phyloP scores from a whole-genome alignment of 768 basidiomycete species.

The Suillus subaureus region DNA sequence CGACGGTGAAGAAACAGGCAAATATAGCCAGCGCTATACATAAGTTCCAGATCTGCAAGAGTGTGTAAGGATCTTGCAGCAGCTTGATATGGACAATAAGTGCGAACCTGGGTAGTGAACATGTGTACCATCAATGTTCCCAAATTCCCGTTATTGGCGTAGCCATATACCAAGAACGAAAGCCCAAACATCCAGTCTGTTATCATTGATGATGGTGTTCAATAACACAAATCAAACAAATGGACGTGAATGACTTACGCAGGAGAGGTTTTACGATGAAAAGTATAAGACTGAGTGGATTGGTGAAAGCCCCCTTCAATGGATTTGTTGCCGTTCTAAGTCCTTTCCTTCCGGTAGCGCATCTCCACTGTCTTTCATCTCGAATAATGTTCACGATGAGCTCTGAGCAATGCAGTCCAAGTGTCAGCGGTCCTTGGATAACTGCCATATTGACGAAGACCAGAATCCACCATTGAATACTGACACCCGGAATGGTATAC shows the following conservation, averaged over 20 bases:
- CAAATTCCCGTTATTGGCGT: too few species aligned
- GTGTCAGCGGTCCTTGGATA: slow-evolving; percentile 31
- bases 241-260: slow-evolving; percentile 19
- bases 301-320: background rate
- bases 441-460: slow-evolving; percentile 27
- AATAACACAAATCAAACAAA: background rate
- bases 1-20: background rate
- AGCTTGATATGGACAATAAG: background rate
- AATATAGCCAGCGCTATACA: background rate
- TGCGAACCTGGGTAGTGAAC: slow-evolving; percentile 29
- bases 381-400: slow-evolving; percentile 26
- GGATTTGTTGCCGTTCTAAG: background rate
- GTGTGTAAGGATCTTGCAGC: background rate
- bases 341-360: background rate
- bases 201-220: background rate
- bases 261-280: slow-evolving; percentile 23
- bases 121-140: too few species aligned
- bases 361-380: background rate
- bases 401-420: slow-evolving; percentile 31
- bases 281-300: too few species aligned
- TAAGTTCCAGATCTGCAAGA: slow-evolving; percentile 29
- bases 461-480: slow-evolving; percentile 19
- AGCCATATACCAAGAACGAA: slow-evolving; percentile 13
- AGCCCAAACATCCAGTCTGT: slow-evolving; percentile 36
- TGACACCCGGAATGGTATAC: slow-evolving; percentile 5